A percentile compares a stretch with the other conserved stretches of the same genome.
These are phyloP conservation scores for Nothophaeocryptopus gaeumannii DNA, from an alignment of 2,329 filamentous ascomycete species.

Conservation along the genomic window DNA sequence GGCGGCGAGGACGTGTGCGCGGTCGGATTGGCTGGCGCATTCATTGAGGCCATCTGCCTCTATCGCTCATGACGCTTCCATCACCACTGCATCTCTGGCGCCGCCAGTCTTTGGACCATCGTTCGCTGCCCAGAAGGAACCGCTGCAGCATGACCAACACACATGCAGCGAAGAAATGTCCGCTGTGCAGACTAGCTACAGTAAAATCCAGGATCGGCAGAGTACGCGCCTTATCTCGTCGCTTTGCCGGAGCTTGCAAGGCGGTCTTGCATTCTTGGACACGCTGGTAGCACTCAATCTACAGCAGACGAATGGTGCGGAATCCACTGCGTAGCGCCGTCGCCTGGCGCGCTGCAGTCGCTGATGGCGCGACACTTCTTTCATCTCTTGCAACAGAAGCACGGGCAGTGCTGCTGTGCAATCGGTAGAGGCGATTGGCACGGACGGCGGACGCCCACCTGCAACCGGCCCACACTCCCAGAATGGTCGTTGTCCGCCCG, in stretches of 20 bases:
- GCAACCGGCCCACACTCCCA: conserved; percentile 3
- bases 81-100: too few relatives aligned
- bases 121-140: not conserved
- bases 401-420: not conserved
- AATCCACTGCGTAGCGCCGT: not conserved
- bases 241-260: not conserved
- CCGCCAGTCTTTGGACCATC: not conserved
- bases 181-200: not conserved
- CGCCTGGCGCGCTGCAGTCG: not conserved
- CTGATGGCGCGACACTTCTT: not conserved
- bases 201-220: not conserved
- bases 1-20: too few relatives aligned
- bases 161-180: not conserved
- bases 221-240: conserved; percentile 1
- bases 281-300: not conserved
- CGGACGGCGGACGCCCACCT: not conserved
- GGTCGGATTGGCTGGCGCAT: too few relatives aligned
- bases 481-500: not conserved
- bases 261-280: not conserved
- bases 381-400: not conserved
- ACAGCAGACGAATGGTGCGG: conserved; percentile 1
- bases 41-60: too few relatives aligned
- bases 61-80: too few relatives aligned
- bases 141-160: not conserved
- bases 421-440: not conserved